Base-by-base conservation (phyloP, 2,329 filamentous ascomycete species). In the Achaetomium macrosporum region DNA sequence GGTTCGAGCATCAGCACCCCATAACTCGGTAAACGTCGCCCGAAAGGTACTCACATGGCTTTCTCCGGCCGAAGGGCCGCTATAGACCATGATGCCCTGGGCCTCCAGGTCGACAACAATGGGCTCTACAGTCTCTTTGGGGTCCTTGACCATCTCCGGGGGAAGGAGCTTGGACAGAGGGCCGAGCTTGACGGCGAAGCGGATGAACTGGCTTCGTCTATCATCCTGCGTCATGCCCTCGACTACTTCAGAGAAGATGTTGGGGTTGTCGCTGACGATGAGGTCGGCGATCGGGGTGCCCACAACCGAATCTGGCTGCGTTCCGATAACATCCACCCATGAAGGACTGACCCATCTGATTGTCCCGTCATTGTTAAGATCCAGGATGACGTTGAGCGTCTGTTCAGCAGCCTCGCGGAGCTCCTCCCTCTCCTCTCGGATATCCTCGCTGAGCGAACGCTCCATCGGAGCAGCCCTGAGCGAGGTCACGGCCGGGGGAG, bases 1-100 rank as follows among this genome's bases (percentile, higher is more conserved):
- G 53, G 30, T 11, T 25, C 20, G 13, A 6, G 36, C n/a, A 31
- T 47, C 7, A 53, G 57, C 25, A 35, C n/a, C 40, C 8, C 16
- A 11, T 16, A 15, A 8, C 9, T 11, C 35, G 11, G 15, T n/a
- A 8, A 17, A 13, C 8, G n/a, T 30, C n/a, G 3, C 5, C 7
- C 7, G 16, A 29, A 48, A 31, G 12, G 52, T 51, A 79, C 88
- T 76, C 80, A 95, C 90, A 76, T 97, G 92, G 65, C 89, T 93
- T 67, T 93, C 88, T 51, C 85, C 87, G 47, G 90, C 90, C 36
- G 90, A 88, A 12, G 87, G 81, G 57, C 87, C 84, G 68, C 97
- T 91, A 67, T 96, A 97, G 7, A 97, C 90, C 87, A 97, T 95
- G 65, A 99, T 99, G 19, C 93, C 93, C 71, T 99, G 93, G 7